Evolutionary conservation across 768 basidiomycete genomes (phyloP), one percentile per base, ranked within the genome.

Genomic region (Naematelia aurantialba): DNA sequence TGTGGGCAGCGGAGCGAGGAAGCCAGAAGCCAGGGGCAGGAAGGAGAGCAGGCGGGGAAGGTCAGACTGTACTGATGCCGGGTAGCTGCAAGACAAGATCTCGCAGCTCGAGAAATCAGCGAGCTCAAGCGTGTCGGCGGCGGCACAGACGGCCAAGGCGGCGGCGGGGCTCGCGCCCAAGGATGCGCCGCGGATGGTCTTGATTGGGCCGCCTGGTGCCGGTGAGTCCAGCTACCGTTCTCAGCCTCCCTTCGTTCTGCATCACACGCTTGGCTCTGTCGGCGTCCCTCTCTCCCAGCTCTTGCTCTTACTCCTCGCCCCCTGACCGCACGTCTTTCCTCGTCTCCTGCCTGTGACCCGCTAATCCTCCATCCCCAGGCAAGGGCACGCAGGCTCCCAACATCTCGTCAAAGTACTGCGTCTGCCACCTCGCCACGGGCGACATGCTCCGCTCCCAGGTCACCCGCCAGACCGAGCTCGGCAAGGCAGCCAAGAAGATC

Each of bases 391-490:
- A 99, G 78, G 96, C 92, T 0, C 94, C 96, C 4, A 84, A 82
- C 75, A 92, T 99, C 80, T 85, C 87, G 53, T 86, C 91, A 63
- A 84, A 89, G 73, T 99, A 89, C 82, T 93, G 91, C 75, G 85
- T 99, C 46, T 99, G 96, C 82, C 96, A 99, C 81, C 81, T 99
- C 68, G 94, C 96, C 24, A 99, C 96, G 27, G 96, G 96, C 19
- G 96, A 99, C 81, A 94, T 99, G 91, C 83, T 99, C 58, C 88
- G 96, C 51, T 89, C 91, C 63, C 91, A 99, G 78, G 91, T 99
- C 61, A 73, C 85, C 31, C 78, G 85, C 75, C 88, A 93, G 80
- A 96, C 96, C 3, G 80, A 84, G 45, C 84, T 99, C 44, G 96
- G 96, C 62, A 79, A 87, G 47, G 84, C 89, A 69, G 96, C 96